Base-by-base conservation (phyloP, 169 alveolate species). In the Plasmodium knowlesi region DNA sequence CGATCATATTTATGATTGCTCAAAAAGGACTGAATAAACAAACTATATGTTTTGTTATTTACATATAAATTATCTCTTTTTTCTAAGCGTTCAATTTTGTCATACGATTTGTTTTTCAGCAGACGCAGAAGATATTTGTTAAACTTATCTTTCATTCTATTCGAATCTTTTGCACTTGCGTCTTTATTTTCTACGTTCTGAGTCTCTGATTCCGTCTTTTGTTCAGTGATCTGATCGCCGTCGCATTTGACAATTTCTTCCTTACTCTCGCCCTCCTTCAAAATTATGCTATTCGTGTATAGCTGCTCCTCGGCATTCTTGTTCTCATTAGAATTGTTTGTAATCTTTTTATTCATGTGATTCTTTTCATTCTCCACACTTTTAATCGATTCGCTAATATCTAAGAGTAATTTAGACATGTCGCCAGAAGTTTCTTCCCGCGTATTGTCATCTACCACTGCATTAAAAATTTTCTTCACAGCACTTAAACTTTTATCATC, bases 11-110 rank as follows among this genome's bases (percentile, higher is more conserved):
- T 88, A 88, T 88, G 94, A 34, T 79, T 88, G 50, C 57, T 67
- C 71, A 88, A 88, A 79, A 57, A 88, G 41, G 94, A 76, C 34
- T 88, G 54, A 78, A 88, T 88, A 88, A 88, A 88, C 82, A 88
- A 88, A 79, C 90, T 88, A 78, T 88, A 88, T 39, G 94, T 88
- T 88, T 37, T 88, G 73, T 88, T 88, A 88, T 88, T 88, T 88
- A 39, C 94, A 61, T 88, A 61, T 50, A 88, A 76, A 50, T 88
- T 78, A 88, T 88, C 89, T 67, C 94, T 88, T 79, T 88, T 88
- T 88, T 88, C 94, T 67, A 88, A 37, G 28, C 57, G 71, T 61
- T 88, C 94, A 78, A 88, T 88, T 61, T 88, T 88, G 41, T 88
- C 94, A 88, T 88, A 78, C 81, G 16, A 57, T 61, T 88, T 88